Conservation (phyloP, 495 filamentous ascomycete genomes). For the Acidiella bohemica region DNA sequence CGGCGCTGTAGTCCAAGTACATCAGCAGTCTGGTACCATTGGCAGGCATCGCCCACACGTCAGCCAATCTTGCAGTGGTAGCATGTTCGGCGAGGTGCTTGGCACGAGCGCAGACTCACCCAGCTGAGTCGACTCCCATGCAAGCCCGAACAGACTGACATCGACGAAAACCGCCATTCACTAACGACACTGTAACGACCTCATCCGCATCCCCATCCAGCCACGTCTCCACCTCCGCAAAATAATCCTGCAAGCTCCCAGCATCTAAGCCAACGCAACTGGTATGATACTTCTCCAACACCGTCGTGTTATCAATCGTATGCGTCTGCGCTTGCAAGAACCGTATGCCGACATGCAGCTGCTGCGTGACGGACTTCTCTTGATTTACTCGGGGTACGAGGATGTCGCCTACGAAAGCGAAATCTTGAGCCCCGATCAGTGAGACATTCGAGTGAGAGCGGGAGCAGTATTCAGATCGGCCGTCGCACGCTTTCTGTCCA, state of each 20-base stretch:
- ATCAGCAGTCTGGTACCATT: conserved; percentile 26
- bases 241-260: conserved; percentile 23
- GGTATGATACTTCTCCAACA: conserved; percentile 19
- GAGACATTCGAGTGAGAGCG: conserved; percentile 48
- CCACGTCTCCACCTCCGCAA: conserved; percentile 25
- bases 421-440: conserved; percentile 53
- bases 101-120: conserved; percentile 22
- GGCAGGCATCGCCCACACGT: conserved; percentile 25
- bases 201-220: conserved; percentile 28
- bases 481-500: conserved; percentile 39
- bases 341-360: conserved; percentile 29
- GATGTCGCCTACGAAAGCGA: conserved; percentile 41
- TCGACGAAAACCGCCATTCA: conserved; percentile 25
- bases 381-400: conserved; percentile 28
- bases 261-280: conserved; percentile 25
- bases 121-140: conserved; percentile 23
- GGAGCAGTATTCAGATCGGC: conserved; percentile 45
- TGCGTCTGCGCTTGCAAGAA: conserved; percentile 29
- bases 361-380: conserved; percentile 24
- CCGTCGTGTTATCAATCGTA: conserved; percentile 19
- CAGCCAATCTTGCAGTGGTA: conserved; percentile 22
- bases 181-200: conserved; percentile 29
- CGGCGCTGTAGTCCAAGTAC: conserved; percentile 22
- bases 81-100: background rate
- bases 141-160: conserved; percentile 5